Conservation (phyloP, 139 green algal species). For the Picochlorum sp. region DNA sequence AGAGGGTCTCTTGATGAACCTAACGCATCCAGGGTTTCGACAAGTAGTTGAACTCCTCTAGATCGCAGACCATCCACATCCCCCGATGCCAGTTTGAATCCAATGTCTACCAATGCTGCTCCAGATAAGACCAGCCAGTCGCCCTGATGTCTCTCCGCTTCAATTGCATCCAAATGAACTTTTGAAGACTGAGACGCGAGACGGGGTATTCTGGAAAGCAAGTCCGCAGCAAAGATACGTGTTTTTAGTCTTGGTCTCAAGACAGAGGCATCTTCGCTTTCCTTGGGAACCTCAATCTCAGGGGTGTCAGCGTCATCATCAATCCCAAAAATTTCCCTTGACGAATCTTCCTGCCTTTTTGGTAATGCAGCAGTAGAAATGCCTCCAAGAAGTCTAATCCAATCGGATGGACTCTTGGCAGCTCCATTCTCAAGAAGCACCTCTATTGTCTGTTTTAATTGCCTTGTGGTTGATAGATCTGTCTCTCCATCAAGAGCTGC, state of each 20-base stretch:
- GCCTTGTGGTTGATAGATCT: conserved; percentile 32
- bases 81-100: conserved; percentile 64
- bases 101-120: conserved; percentile 64
- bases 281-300: conserved; percentile 31
- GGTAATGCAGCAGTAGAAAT: conserved; percentile 29
- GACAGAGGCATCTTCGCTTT: conserved; percentile 11
- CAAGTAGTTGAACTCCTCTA: conserved; percentile 49
- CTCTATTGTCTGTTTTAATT: conserved; percentile 46
- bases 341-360: neutral
- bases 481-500: conserved; percentile 71
- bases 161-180: conserved; percentile 50
- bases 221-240: neutral
- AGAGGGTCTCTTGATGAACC: conserved; percentile 50
- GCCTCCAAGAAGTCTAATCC: conserved; percentile 45
- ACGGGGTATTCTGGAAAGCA: neutral
- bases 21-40: conserved; percentile 38
- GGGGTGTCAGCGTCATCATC: conserved; percentile 5
- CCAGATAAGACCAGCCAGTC: conserved; percentile 59
- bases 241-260: conserved; percentile 3
- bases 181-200: neutral
- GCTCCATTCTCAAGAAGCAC: conserved; percentile 48
- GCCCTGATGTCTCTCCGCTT: conserved; percentile 16
- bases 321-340: neutral
- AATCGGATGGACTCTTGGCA: conserved; percentile 36
- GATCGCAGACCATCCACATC: conserved; percentile 47